These are phyloP conservation scores for Aschersonia sp. DNA, from an alignment of 2,329 filamentous ascomycete species.

Conservation along the genomic window DNA sequence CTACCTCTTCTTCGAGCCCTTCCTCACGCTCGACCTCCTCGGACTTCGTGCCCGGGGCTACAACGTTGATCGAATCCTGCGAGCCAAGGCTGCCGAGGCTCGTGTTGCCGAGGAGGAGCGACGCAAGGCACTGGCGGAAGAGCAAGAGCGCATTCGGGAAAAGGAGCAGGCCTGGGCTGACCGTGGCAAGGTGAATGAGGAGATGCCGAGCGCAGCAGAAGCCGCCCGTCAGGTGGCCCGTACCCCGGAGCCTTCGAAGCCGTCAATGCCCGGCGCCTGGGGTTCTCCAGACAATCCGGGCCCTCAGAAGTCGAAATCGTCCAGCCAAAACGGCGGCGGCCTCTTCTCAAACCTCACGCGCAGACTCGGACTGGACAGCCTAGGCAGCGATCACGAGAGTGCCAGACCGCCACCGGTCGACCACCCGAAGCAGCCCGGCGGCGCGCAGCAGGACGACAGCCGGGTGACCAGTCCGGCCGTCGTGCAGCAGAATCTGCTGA, in stretches of 20 bases:
- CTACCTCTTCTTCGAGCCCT: conserved; percentile 78
- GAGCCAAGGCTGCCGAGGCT: conserved; percentile 75
- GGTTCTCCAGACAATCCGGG: conserved; percentile 43
- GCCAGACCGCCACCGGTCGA: conserved; percentile 28
- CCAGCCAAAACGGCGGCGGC: conserved; percentile 29
- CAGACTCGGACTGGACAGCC: conserved; percentile 50
- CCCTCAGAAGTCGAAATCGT: conserved; percentile 16
- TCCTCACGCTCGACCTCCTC: conserved; percentile 71
- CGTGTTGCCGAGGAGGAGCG: conserved; percentile 74
- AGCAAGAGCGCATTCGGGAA: conserved; percentile 52
- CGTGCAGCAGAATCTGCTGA: conserved; percentile 56
- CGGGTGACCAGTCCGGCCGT: conserved; percentile 45
- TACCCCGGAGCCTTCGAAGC: conserved; percentile 24
- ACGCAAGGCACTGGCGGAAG: conserved; percentile 57
- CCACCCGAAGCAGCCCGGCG: conserved; percentile 7
- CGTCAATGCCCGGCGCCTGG: conserved; percentile 62
- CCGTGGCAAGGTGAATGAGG: conserved; percentile 15
- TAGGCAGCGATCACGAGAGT: conserved; percentile 21
- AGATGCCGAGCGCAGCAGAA: conserved; percentile 12
- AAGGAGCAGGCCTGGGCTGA: conserved; percentile 29
- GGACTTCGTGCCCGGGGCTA: conserved; percentile 79
- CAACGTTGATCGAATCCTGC: conserved; percentile 88
- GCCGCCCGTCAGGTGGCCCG: conserved; percentile 23
- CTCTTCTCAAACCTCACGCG: conserved; percentile 56
- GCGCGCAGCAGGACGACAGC: conserved; percentile 22